A percentile compares a stretch with the other conserved stretches of the same genome.
Conservation (phyloP, 2,329 filamentous ascomycete species). For the Dothistroma pini region DNA sequence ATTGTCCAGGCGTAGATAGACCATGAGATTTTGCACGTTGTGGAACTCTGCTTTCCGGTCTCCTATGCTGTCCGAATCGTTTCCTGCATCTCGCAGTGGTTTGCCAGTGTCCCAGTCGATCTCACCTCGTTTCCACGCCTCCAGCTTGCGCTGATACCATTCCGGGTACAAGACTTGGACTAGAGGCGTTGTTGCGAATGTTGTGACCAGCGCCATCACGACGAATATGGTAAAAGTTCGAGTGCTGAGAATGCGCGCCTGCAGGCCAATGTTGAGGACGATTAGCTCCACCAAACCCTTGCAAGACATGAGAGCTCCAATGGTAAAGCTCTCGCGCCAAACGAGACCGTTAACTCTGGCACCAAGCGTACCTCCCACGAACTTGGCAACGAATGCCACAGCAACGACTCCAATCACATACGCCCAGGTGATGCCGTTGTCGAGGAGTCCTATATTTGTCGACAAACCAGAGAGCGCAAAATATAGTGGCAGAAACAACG, state of each 20-base stretch:
- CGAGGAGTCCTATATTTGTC: constrained; percentile 79
- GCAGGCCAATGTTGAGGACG: constrained; percentile 81
- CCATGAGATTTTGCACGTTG: constrained; percentile 63
- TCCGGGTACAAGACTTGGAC: constrained; percentile 70
- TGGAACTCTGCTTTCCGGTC: constrained; percentile 50
- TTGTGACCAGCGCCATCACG: constrained; percentile 87
- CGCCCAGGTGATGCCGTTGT: constrained; percentile 79
- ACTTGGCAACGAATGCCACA: constrained; percentile 81
- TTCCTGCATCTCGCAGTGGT: constrained; percentile 36
- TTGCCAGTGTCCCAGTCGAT: constrained; percentile 80
- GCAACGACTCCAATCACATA: constrained; percentile 81
- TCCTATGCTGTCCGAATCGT: constrained; percentile 31
- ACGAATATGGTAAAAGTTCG: constrained; percentile 92
- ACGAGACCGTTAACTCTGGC: constrained; percentile 72
- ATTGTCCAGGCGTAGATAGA: constrained; percentile 81
- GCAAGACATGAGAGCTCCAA: constrained; percentile 91
- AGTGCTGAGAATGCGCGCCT: constrained; percentile 74
- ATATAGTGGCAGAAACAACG: constrained; percentile 83
- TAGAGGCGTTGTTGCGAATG: constrained; percentile 76
- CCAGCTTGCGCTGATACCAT: constrained; percentile 70
- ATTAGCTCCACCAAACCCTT: constrained; percentile 94
- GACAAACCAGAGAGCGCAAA: constrained; percentile 88
- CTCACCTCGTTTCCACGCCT: constrained; percentile 74
- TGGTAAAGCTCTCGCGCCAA: constrained; percentile 86
- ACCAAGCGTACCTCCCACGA: constrained; percentile 75